These are phyloP conservation scores for Monilinia fructicola DNA, from an alignment of 2,329 filamentous ascomycete species.

Conservation along the genomic window DNA sequence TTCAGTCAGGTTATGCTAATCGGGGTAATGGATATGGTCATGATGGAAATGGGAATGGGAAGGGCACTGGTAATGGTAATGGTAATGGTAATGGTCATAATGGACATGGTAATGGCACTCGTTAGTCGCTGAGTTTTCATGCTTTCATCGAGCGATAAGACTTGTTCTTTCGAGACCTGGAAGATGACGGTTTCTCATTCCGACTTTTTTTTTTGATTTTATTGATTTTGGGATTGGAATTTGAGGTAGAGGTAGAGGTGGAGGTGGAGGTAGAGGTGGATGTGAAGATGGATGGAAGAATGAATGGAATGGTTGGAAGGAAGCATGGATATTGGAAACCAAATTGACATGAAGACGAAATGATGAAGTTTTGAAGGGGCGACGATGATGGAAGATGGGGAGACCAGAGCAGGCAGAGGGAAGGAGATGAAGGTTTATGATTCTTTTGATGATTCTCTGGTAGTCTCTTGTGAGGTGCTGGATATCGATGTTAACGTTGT, in stretches of 20 bases:
- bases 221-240: background rate
- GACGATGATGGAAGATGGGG: no score
- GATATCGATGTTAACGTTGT: no score
- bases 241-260: background rate
- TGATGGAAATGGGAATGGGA: conserved; percentile 12
- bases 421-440: conserved; percentile 1
- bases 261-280: background rate
- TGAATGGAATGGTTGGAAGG: background rate
- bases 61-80: background rate
- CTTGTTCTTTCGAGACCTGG: no score
- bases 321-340: background rate
- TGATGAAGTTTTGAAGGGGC: no score
- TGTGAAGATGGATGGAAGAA: background rate
- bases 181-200: no score
- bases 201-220: no score
- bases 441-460: conserved; percentile 6
- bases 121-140: background rate
- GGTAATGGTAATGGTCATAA: background rate
- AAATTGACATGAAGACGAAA: no score
- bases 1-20: no score
- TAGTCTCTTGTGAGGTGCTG: background rate
- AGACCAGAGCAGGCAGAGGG: no score
- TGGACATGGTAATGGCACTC: background rate
- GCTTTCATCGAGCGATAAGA: no score
- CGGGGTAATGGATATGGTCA: background rate